A percentile compares a stretch with the other conserved stretches of the same genome.
These are phyloP conservation scores for Bruguiera hainesii DNA, from an alignment of 441 rosid species.

Conservation along the genomic window DNA sequence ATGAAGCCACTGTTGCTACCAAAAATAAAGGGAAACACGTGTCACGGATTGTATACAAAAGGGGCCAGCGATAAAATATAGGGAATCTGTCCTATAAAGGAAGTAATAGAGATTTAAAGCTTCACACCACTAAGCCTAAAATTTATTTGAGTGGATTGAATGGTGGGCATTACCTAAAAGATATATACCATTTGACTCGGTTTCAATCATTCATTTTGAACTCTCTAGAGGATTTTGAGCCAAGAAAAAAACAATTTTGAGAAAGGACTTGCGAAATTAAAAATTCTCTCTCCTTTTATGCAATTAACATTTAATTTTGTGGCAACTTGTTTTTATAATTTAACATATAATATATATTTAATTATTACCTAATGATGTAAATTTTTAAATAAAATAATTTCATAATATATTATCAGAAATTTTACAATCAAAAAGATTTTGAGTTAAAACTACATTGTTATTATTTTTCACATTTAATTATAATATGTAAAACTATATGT, in stretches of 20 bases:
- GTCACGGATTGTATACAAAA: background rate
- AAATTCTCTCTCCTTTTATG: too few relatives aligned
- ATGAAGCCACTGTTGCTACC: background rate
- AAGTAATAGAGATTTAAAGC: constrained; percentile 7
- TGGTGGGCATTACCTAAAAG: constrained; percentile 16
- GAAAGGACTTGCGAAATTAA: too few relatives aligned
- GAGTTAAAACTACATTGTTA: too few relatives aligned
- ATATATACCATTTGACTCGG: constrained; percentile 11
- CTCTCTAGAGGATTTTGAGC: background rate
- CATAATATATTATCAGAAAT: too few relatives aligned
- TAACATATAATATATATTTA: too few relatives aligned
- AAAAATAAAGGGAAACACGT: background rate
- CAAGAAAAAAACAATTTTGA: background rate
- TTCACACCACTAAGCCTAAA: background rate
- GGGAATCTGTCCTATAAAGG: background rate
- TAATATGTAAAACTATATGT: too few relatives aligned
- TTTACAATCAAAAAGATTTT: too few relatives aligned
- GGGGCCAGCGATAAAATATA: background rate
- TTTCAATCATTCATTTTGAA: constrained; percentile 3
- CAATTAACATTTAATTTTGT: too few relatives aligned
- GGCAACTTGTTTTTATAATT: too few relatives aligned
- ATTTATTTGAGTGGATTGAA: constrained; percentile 6
- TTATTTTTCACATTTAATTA: too few relatives aligned
- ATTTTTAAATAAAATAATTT: too few relatives aligned
- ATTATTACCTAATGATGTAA: too few relatives aligned